Evolutionary conservation across 352 stramenopile genomes (phyloP).

Genomic region (Pythium vanterpoolii): DNA sequence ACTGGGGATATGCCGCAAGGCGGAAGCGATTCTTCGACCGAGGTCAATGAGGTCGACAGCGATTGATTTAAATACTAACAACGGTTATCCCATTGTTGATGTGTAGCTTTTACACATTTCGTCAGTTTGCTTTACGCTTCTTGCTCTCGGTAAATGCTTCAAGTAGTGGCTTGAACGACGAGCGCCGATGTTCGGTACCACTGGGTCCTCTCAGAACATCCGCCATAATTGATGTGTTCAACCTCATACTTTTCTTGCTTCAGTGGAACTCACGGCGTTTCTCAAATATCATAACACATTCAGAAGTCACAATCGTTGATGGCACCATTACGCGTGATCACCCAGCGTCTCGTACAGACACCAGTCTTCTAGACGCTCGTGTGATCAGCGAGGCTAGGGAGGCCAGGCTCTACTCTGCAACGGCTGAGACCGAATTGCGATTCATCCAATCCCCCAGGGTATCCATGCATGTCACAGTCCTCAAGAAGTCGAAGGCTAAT

Average conservation of each 20-base stretch:
- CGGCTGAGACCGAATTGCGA: too few relatives aligned
- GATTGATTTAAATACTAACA: neutral
- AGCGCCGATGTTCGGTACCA: neutral
- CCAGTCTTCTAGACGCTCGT: too few relatives aligned
- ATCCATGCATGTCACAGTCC: too few relatives aligned
- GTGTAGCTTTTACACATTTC: neutral
- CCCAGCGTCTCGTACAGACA: too few relatives aligned
- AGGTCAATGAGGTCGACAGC: slow-evolving; percentile 11
- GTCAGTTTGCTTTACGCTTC: neutral
- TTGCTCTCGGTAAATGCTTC: neutral
- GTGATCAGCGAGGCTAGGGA: too few relatives aligned
- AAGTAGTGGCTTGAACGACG: neutral
- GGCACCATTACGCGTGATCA: too few relatives aligned
- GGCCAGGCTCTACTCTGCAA: too few relatives aligned
- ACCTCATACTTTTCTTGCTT: neutral
- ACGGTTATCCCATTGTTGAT: neutral
- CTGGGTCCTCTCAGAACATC: slow-evolving; percentile 1
- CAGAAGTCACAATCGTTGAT: too few relatives aligned
- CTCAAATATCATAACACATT: too few relatives aligned
- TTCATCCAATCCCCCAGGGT: neutral
- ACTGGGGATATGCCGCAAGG: neutral
- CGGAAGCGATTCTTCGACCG: neutral
- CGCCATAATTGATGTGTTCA: neutral
- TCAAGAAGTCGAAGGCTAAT: too few relatives aligned
- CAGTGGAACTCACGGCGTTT: neutral